phyloP scores from a whole-genome alignment of 352 stramenopile species.

The Pilasporangium apinafurcum region DNA sequence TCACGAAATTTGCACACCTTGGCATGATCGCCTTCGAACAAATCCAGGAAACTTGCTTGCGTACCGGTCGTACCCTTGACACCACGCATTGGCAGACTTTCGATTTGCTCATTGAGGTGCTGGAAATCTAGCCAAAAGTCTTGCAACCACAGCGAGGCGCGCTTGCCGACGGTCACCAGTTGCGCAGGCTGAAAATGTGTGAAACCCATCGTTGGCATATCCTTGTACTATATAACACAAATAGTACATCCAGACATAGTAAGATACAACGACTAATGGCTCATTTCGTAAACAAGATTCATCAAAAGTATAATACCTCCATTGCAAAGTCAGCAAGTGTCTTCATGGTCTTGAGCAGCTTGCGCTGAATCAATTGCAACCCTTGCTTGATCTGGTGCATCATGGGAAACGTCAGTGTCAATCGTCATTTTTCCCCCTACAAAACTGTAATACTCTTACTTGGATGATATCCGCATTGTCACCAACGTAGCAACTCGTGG shows the following conservation, averaged over 20 bases:
- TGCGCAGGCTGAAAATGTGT: conserved; percentile 99
- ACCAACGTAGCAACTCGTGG: conserved; percentile 97
- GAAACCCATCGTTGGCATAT: conserved; percentile 97
- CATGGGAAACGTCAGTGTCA: conserved; percentile 1
- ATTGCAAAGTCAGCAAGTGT: conserved; percentile 93
- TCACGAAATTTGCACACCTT: conserved; percentile 52
- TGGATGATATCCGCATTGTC: conserved; percentile 99
- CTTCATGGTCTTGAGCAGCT: conserved; percentile 96
- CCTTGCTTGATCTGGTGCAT: conserved; percentile 87
- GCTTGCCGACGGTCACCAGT: conserved; percentile 98
- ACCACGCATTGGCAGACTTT: conserved; percentile 94
- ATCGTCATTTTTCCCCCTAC: not conserved
- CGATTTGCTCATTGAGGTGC: conserved; percentile 93
- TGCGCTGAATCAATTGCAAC: conserved; percentile 93
- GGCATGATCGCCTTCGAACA: conserved; percentile 98
- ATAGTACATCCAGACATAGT: not conserved
- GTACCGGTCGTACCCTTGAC: conserved; percentile 99
- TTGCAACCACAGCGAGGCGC: conserved; percentile 97
- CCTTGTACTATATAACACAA: conserved; percentile 79
- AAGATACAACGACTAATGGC: too few relatives aligned
- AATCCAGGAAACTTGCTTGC: conserved; percentile 97
- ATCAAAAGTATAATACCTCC: conserved; percentile 5
- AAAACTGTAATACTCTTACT: conserved; percentile 3
- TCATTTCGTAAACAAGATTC: not conserved
- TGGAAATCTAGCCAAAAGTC: conserved; percentile 97